Conservation (phyloP, 352 stramenopile genomes). For the Salisapilia sapeloensis region DNA sequence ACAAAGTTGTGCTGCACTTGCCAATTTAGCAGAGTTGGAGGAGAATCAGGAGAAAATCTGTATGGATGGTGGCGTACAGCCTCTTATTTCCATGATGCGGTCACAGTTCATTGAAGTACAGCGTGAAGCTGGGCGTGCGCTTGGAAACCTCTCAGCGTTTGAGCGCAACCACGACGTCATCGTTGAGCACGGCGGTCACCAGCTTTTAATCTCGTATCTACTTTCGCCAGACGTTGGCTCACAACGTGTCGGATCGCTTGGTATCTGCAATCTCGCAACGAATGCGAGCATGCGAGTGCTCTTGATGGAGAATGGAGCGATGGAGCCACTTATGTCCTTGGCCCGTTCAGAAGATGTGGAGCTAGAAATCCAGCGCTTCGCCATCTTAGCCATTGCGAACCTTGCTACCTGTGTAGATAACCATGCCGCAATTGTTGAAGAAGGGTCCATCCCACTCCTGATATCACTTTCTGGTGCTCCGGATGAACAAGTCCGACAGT, state of each 20-base stretch:
- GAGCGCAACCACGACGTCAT: slow-evolving; percentile 84
- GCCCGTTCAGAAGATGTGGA: slow-evolving; percentile 89
- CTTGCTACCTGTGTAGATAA: slow-evolving; percentile 88
- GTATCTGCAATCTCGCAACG: slow-evolving; percentile 91
- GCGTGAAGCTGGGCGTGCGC: slow-evolving; percentile 75
- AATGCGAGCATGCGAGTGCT: slow-evolving; percentile 78
- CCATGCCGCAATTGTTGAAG: slow-evolving; percentile 85
- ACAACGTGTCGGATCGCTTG: slow-evolving; percentile 85
- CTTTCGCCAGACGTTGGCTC: slow-evolving; percentile 89
- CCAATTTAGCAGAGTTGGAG: slow-evolving; percentile 89
- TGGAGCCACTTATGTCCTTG: slow-evolving; percentile 92
- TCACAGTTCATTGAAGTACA: slow-evolving; percentile 92
- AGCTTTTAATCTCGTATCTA: slow-evolving; percentile 92
- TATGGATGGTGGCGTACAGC: slow-evolving; percentile 80
- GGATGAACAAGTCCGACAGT: slow-evolving; percentile 89
- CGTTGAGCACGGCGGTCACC: slow-evolving; percentile 82
- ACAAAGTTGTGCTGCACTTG: slow-evolving; percentile 85
- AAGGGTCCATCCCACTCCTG: slow-evolving; percentile 87
- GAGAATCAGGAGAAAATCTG: slow-evolving; percentile 93
- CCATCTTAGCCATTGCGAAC: slow-evolving; percentile 89
- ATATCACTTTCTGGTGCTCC: slow-evolving; percentile 91
- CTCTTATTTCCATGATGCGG: slow-evolving; percentile 89
- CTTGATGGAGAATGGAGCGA: slow-evolving; percentile 85
- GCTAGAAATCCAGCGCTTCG: slow-evolving; percentile 89
- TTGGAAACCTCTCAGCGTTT: slow-evolving; percentile 88